phyloP scores from a whole-genome alignment of 768 basidiomycete genomes.

The Phanerochaete sordida region DNA sequence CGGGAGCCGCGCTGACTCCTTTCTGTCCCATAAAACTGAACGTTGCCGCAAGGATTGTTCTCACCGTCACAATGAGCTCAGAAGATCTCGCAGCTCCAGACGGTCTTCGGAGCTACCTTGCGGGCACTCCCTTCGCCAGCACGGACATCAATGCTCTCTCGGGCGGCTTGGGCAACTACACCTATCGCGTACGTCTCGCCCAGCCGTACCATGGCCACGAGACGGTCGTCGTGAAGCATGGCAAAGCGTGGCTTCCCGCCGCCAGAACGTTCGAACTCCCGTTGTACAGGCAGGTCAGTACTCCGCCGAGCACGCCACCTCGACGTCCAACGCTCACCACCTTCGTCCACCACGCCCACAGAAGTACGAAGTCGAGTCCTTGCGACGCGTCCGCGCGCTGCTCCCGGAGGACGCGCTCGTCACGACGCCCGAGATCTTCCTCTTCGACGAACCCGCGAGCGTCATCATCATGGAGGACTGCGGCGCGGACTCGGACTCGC shows the following conservation, averaged over 20 bases:
- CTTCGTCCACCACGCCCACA: conserved; percentile 21
- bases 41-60: not conserved
- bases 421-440: conserved; percentile 45
- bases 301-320: not conserved
- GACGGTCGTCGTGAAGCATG: conserved; percentile 60
- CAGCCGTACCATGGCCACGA: conserved; percentile 35
- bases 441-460: conserved; percentile 45
- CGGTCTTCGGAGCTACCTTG: not conserved
- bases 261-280: conserved; percentile 28
- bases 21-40: not conserved
- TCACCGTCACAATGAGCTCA: not conserved
- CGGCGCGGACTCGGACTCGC: conserved; percentile 35
- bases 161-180: conserved; percentile 55
- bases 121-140: conserved; percentile 24
- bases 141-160: conserved; percentile 35
- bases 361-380: conserved; percentile 46
- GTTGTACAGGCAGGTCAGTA: conserved; percentile 50
- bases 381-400: conserved; percentile 39
- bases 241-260: conserved; percentile 30
- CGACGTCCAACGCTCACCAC: too few species aligned
- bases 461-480: conserved; percentile 64
- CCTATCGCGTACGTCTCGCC: conserved; percentile 49
- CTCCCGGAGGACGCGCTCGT: conserved; percentile 36
- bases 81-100: not conserved
- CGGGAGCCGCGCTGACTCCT: not conserved